A percentile compares a stretch with the other conserved stretches of the same genome.
Evolutionary conservation across 2,329 filamentous ascomycete species (phyloP).

Genomic region (Metarhizium album): DNA sequence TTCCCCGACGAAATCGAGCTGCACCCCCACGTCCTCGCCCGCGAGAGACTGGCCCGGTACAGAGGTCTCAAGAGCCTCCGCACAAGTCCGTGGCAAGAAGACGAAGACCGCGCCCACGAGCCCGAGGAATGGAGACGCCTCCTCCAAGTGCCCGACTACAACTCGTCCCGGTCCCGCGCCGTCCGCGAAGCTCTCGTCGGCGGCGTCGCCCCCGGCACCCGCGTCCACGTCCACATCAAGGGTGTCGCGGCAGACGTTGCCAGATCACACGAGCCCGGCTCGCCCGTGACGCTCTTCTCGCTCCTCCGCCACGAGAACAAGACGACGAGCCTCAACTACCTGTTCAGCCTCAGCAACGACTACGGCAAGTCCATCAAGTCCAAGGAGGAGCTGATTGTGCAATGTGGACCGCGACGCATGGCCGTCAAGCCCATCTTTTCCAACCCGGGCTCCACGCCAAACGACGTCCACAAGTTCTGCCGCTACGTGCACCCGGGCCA

Average conservation of each 20-base stretch:
- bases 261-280: conserved; percentile 35
- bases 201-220: conserved; percentile 72
- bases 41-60: conserved; percentile 78
- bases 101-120: conserved; percentile 77
- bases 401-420: conserved; percentile 81
- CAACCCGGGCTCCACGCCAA: conserved; percentile 77
- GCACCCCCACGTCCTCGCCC: conserved; percentile 73
- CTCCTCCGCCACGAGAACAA: conserved; percentile 93
- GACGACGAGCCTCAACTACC: conserved; percentile 78
- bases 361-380: conserved; percentile 68
- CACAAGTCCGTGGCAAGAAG: conserved; percentile 78
- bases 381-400: conserved; percentile 85
- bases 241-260: conserved; percentile 33
- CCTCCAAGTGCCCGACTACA: conserved; percentile 82
- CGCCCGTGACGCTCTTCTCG: conserved; percentile 68
- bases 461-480: conserved; percentile 95
- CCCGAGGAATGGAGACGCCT: conserved; percentile 84
- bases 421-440: conserved; percentile 88
- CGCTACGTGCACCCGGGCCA: conserved; percentile 85
- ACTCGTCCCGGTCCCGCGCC: conserved; percentile 64
- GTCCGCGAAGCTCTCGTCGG: conserved; percentile 79
- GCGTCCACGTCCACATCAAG: conserved; percentile 68
- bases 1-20: conserved; percentile 97
- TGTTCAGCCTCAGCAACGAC: conserved; percentile 74
- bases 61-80: conserved; percentile 85